Conservation (phyloP, 2,329 filamentous ascomycete genomes). For the Trichoderma sp. region DNA sequence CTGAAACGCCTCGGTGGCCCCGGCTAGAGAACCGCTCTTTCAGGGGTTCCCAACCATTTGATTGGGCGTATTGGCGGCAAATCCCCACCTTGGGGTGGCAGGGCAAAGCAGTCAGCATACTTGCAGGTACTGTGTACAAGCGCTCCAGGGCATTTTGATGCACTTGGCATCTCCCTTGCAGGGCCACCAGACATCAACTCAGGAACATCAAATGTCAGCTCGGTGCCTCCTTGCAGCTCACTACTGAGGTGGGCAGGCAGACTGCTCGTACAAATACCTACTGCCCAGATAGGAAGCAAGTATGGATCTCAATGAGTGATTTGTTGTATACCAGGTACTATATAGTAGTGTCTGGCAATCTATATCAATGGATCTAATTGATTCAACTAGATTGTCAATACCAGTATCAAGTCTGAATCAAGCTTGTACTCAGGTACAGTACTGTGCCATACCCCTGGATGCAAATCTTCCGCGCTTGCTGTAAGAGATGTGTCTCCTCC, state of each 20-base stretch:
- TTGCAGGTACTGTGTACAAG: not conserved
- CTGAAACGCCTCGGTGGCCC: slow-evolving; percentile 26
- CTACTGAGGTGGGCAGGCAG: not conserved
- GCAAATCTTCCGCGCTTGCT: not conserved
- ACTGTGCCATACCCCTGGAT: not conserved
- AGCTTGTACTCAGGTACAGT: not conserved
- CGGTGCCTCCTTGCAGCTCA: not conserved
- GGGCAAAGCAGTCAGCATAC: slow-evolving; percentile 8
- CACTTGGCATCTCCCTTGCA: slow-evolving; percentile 4
- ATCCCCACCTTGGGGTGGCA: not conserved
- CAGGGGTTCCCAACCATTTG: slow-evolving; percentile 14
- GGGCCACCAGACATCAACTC: not conserved
- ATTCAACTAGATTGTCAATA: not conserved
- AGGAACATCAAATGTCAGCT: not conserved
- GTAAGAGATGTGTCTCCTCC: not conserved
- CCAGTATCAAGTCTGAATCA: not conserved
- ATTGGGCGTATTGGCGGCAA: not conserved
- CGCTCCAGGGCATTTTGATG: not conserved
- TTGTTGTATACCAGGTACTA: not conserved
- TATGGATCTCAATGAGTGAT: not conserved
- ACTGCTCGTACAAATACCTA: not conserved
- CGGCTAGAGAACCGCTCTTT: slow-evolving; percentile 19
- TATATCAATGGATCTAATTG: not conserved
- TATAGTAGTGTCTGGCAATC: not conserved
- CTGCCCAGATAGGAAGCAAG: not conserved